phyloP scores from a whole-genome alignment of 1,284 basidiomycete species.

The Porogramme epimiltina region DNA sequence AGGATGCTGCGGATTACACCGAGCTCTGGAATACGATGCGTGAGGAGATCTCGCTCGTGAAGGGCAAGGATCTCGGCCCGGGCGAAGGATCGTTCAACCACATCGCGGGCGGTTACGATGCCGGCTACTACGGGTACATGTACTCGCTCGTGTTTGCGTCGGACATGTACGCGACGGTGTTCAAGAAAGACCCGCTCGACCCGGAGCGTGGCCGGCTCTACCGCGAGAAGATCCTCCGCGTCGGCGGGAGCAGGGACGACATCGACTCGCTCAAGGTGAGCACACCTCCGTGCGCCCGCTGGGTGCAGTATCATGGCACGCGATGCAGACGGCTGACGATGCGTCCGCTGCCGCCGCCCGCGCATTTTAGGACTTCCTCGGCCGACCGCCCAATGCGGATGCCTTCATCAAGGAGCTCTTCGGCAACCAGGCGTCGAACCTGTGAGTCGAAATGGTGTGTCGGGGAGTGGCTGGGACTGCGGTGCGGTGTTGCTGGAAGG shows the following conservation, averaged over 20 bases:
- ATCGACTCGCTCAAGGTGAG: constrained; percentile 54
- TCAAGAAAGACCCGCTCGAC: constrained; percentile 75
- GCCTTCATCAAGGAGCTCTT: constrained; percentile 76
- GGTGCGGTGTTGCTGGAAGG: background rate
- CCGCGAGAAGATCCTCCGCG: constrained; percentile 53
- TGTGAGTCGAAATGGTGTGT: background rate
- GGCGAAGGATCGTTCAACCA: constrained; percentile 76
- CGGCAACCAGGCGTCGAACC: constrained; percentile 30
- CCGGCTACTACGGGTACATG: constrained; percentile 80
- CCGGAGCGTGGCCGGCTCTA: constrained; percentile 56
- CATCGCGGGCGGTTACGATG: constrained; percentile 76
- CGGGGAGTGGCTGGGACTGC: no score
- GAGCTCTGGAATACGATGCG: constrained; percentile 73
- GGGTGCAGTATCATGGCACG: background rate
- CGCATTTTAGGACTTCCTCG: constrained; percentile 76
- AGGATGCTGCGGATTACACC: constrained; percentile 70
- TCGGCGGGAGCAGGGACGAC: constrained; percentile 62
- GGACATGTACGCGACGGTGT: constrained; percentile 83
- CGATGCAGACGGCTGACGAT: background rate
- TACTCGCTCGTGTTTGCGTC: constrained; percentile 77
- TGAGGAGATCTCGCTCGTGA: constrained; percentile 67
- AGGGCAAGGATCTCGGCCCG: constrained; percentile 58
- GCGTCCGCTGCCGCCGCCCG: background rate
- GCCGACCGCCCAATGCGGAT: constrained; percentile 72
- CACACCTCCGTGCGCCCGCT: no score